Percentiles rank a stretch among this genome's conserved stretches.
These are phyloP conservation scores for Hypoxylon rubiginosum DNA, from an alignment of 2,329 filamentous ascomycete genomes.

Conservation along the genomic window DNA sequence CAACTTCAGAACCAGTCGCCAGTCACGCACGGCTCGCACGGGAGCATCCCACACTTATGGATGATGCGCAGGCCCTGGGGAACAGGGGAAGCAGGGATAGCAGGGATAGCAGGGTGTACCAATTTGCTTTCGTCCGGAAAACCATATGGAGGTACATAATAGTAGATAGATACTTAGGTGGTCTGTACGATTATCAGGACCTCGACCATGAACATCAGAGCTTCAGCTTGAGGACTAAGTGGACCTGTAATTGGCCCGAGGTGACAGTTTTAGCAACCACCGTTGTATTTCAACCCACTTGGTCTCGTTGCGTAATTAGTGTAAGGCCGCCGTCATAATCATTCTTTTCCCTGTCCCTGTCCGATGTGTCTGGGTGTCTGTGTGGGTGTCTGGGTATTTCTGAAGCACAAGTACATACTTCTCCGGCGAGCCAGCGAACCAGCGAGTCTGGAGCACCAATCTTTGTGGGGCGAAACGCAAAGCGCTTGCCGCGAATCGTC, in stretches of 20 bases:
- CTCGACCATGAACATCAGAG: constrained; percentile 7
- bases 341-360: constrained; percentile 32
- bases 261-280: constrained; percentile 17
- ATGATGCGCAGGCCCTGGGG: constrained; percentile 22
- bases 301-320: constrained; percentile 14
- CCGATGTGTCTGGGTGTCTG: background rate
- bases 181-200: constrained; percentile 16
- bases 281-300: constrained; percentile 5
- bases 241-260: constrained; percentile 19
- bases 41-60: constrained; percentile 31
- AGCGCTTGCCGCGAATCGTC: constrained; percentile 48
- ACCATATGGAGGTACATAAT: constrained; percentile 2
- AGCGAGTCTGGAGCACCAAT: constrained; percentile 23
- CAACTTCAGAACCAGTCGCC: constrained; percentile 21
- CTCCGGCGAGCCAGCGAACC: background rate
- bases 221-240: constrained; percentile 15
- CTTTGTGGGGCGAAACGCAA: constrained; percentile 42
- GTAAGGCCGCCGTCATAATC: constrained; percentile 14
- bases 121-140: constrained; percentile 41
- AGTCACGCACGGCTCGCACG: constrained; percentile 37
- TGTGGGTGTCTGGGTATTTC: constrained; percentile 28
- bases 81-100: background rate
- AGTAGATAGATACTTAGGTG: background rate
- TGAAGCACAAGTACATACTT: constrained; percentile 14
- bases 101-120: constrained; percentile 12